Evolutionary conservation across 768 basidiomycete species (phyloP).

Genomic region (Russula virescens): DNA sequence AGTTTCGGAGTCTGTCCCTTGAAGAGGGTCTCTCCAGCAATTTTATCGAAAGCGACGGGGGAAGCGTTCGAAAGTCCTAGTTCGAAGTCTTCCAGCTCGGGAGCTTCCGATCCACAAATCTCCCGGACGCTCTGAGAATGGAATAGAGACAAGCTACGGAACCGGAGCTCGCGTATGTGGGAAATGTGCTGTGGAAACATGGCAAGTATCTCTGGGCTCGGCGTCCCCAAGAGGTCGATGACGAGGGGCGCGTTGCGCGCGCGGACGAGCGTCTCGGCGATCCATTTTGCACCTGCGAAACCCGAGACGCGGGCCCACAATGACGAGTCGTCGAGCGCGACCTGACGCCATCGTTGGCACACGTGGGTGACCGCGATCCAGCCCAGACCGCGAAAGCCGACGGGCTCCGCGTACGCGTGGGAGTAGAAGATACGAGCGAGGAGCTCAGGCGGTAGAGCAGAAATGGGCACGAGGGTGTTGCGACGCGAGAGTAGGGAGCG

Average conservation of each 20-base stretch:
- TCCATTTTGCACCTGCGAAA: not conserved
- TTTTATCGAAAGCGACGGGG: not conserved
- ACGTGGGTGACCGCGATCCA: conserved; percentile 8
- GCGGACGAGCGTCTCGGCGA: conserved; percentile 7
- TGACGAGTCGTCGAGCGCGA: conserved; percentile 9
- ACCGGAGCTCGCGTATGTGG: conserved; percentile 11
- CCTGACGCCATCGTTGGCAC: conserved; percentile 10
- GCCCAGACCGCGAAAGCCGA: no score
- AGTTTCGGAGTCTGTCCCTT: conserved; percentile 2
- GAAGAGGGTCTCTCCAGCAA: not conserved
- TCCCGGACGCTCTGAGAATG: not conserved
- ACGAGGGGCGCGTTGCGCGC: not conserved
- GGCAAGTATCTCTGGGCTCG: not conserved
- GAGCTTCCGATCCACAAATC: not conserved
- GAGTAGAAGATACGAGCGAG: conserved; percentile 12
- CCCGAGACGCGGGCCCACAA: conserved; percentile 11
- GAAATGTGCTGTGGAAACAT: not conserved
- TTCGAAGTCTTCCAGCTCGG: conserved; percentile 8
- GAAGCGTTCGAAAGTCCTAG: not conserved
- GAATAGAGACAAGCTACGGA: not conserved
- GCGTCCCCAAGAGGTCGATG: not conserved
- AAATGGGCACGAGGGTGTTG: conserved; percentile 6
- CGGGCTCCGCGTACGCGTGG: not conserved
- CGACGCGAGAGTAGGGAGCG: conserved; percentile 8
- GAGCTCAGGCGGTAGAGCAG: conserved; percentile 11